Percentiles rank a stretch among this genome's conserved stretches.
Evolutionary conservation across 352 stramenopile genomes (phyloP).

Genomic region (Globisporangium orthogonon): DNA sequence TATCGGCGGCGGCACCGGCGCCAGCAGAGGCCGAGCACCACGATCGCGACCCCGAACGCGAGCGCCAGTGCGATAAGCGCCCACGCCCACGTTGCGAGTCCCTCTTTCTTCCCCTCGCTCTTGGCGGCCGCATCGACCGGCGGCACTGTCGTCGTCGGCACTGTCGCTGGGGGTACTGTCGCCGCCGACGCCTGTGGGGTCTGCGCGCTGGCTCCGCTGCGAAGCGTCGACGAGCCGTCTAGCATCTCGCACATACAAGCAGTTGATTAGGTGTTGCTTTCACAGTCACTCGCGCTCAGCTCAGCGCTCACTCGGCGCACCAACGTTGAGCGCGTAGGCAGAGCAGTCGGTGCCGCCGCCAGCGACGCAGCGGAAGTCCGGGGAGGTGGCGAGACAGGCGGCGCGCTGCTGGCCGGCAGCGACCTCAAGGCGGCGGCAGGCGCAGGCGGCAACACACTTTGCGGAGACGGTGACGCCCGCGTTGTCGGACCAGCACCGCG

Average conservation of each 20-base stretch:
- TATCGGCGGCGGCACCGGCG: conserved; percentile 34
- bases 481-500: conserved; percentile 8
- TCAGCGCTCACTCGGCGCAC: neutral
- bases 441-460: conserved; percentile 4
- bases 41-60: conserved; percentile 20
- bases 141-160: neutral
- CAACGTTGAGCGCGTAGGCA: conserved; percentile 20
- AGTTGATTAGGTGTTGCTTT: neutral
- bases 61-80: conserved; percentile 26
- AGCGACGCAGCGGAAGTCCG: conserved; percentile 2
- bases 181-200: neutral
- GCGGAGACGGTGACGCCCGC: conserved; percentile 5
- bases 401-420: neutral
- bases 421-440: conserved; percentile 6
- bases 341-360: conserved; percentile 8
- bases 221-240: conserved; percentile 10
- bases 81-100: conserved; percentile 30
- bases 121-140: conserved; percentile 2
- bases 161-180: neutral
- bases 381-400: conserved; percentile 10
- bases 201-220: neutral
- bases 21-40: conserved; percentile 43
- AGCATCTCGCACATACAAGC: neutral
- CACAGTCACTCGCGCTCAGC: neutral
- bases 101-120: conserved; percentile 4